Percentiles rank a stretch among this genome's conserved stretches.
phyloP scores from a whole-genome alignment of 2,329 filamentous ascomycete genomes.

The Hypoxylon sp. region DNA sequence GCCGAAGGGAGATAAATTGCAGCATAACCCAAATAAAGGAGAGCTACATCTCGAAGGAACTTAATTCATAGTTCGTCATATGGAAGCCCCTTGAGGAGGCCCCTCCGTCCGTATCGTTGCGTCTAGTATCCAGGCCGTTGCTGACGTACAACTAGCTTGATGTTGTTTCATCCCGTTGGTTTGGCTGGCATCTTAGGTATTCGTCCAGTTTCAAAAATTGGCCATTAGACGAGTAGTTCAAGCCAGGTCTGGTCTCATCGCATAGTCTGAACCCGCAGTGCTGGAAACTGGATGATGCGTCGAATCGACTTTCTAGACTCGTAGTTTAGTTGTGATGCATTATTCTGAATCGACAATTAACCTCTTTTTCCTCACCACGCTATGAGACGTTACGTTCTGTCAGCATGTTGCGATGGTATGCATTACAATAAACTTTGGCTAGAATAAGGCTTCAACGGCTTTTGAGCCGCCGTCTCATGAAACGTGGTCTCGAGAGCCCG shows the following conservation, averaged over 20 bases:
- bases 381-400: background rate
- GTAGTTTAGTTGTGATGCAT: background rate
- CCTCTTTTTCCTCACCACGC: background rate
- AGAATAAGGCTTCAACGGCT: background rate
- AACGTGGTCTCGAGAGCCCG: background rate
- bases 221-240: slow-evolving; percentile 3
- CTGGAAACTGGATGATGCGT: background rate
- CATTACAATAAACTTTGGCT: slow-evolving; percentile 14
- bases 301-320: background rate
- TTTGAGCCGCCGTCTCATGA: background rate
- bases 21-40: background rate
- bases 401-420: slow-evolving; percentile 14
- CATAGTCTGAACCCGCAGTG: background rate
- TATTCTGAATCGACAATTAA: background rate
- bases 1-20: background rate
- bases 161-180: background rate
- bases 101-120: background rate
- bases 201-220: background rate
- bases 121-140: background rate
- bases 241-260: slow-evolving; percentile 11
- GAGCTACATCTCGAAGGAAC: background rate
- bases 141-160: slow-evolving; percentile 1
- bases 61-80: background rate
- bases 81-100: background rate
- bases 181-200: background rate